phyloP scores from a whole-genome alignment of 2,329 filamentous ascomycete species.

The Aspergillus nomiae region DNA sequence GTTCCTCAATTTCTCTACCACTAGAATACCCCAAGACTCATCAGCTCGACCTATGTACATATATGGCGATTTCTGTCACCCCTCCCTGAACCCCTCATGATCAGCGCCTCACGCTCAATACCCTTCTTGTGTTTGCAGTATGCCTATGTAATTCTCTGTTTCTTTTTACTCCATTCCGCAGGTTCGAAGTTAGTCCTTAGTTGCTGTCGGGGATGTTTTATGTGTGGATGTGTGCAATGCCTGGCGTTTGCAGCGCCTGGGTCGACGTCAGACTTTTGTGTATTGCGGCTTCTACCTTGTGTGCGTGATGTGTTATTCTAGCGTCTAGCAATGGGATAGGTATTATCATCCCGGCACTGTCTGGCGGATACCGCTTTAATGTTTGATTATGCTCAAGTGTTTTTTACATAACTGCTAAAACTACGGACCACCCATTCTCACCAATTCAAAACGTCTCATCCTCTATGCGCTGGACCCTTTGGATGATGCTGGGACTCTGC shows the following conservation, averaged over 20 bases:
- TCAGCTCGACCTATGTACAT: conserved; percentile 26
- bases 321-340: background rate
- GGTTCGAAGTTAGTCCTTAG: conserved; percentile 35
- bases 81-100: conserved; percentile 22
- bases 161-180: conserved; percentile 26
- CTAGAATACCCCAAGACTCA: conserved; percentile 17
- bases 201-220: conserved; percentile 8
- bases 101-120: conserved; percentile 35
- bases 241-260: background rate
- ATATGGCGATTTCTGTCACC: conserved; percentile 18
- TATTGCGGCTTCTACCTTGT: background rate
- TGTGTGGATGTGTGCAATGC: conserved; percentile 9
- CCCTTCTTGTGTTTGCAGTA: conserved; percentile 25
- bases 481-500: conserved; percentile 50
- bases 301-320: background rate
- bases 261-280: background rate
- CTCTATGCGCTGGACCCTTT: conserved; percentile 42
- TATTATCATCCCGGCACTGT: background rate
- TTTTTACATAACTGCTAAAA: background rate
- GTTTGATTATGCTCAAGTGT: background rate
- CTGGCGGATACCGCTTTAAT: background rate
- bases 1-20: conserved; percentile 6
- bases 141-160: conserved; percentile 14
- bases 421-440: background rate
- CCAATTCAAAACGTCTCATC: conserved; percentile 49